Base-by-base conservation (phyloP, 768 basidiomycete genomes). In the Amylocystis lapponica region DNA sequence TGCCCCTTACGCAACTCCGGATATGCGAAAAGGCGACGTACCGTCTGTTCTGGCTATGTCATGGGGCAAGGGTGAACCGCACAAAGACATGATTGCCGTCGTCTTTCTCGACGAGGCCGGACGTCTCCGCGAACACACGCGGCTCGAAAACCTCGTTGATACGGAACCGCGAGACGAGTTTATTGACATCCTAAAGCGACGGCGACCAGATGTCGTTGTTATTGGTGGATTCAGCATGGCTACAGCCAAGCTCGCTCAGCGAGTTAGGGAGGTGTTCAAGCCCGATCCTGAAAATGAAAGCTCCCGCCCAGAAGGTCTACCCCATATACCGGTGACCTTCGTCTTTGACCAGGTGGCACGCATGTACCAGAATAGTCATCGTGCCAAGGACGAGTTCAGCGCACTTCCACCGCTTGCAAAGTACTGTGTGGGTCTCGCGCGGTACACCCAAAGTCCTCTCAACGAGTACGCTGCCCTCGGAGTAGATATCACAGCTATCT, bases 381-480 rank as follows among this genome's bases (percentile, higher is more conserved):
- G 94, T 27, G 90, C 90, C 2, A 70, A 75, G 22, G 81, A 81
- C 39, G 96, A 98, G 64, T 92, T 90, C 57, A 79, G 81, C 36
- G 71, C 83, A 0, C 67, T 95, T 32, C 78, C 89, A 0, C 67
- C 78, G 4, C 81, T 83, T 35, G 86, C 83, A 26, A 87, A 89
- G 62, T 99, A 97, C 58, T 97, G 95, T 56, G 74, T 98, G 36
- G 96, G 91, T 40, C 68, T 99, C 51, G 94, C 92, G 29, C 81
- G 96, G 45, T 98, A 93, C 56, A 74, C 79, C 5, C 96, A 98
- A 65, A 95, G 82, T 57, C 96, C 96, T 2, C 64, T 98, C 53
- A 95, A 90, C 57, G 96, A 98, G 61, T 94, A 88, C 59, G 86
- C 89, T 14, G 90, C 94, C 1, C 68, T 98, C 29, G 95, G 94